phyloP scores from a whole-genome alignment of 208 protist species.

The Endotrypanum monterogeii region DNA sequence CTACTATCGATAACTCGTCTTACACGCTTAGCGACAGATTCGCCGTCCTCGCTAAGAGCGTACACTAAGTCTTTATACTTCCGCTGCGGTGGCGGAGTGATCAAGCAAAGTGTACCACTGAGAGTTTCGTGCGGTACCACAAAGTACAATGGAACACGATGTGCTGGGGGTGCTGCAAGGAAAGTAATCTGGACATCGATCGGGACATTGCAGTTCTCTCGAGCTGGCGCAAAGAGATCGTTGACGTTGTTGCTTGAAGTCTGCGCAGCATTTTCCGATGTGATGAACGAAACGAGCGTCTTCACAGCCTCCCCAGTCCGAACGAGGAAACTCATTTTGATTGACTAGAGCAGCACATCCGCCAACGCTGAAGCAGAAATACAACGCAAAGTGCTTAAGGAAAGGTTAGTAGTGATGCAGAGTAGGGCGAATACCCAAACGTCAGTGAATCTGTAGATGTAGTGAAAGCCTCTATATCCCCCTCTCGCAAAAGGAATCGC shows the following conservation, averaged over 20 bases:
- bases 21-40: constrained; percentile 71
- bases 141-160: constrained; percentile 88
- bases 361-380: neutral
- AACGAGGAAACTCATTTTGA: constrained; percentile 42
- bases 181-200: constrained; percentile 84
- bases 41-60: constrained; percentile 59
- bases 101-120: constrained; percentile 76
- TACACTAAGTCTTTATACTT: constrained; percentile 82
- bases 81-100: constrained; percentile 78
- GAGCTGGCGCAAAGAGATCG: constrained; percentile 41
- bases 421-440: neutral
- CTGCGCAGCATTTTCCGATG: constrained; percentile 2
- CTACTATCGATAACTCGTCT: constrained; percentile 84
- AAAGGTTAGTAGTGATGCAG: neutral
- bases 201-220: constrained; percentile 33
- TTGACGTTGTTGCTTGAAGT: constrained; percentile 30
- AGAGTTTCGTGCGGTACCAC: constrained; percentile 66
- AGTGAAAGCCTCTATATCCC: neutral
- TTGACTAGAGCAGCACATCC: neutral
- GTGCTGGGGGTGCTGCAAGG: constrained; percentile 56
- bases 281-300: constrained; percentile 61
- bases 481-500: neutral
- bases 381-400: neutral
- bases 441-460: neutral
- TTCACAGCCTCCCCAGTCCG: constrained; percentile 62